Base-by-base conservation (phyloP, 257 asterid species). In the Nicotiana paniculata region DNA sequence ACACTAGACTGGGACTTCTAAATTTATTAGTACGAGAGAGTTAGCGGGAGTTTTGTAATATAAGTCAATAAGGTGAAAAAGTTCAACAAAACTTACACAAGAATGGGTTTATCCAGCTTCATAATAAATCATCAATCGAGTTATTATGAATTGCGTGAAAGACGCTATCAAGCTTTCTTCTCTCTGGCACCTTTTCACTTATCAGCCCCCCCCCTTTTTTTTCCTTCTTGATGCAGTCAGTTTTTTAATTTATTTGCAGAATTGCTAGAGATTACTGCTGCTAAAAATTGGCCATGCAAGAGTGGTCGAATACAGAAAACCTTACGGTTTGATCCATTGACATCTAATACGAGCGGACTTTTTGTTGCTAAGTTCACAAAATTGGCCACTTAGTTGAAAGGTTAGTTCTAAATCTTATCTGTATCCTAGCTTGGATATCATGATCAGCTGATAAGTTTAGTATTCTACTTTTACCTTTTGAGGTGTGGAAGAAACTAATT, bases 281-380 rank as follows among this genome's bases (percentile, higher is more conserved):
- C 97, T 18, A 84, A 82, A 83, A 81, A 81, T 16, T 93, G 99
- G 99, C 97, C 97, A 68, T 91, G 97, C 84, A 92, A 82, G 87
- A 85, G 86, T 61, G 96, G 93, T 39, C 88, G 90, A 72, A 80
- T 89, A 81, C 90, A 89, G 13, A 90, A 86, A 88, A 90, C 98
- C 1, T 78, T 95, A 58, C 90, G 98, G 18, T 95, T 95, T 84
- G 97, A 95, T 89, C 98, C 97, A 7, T 81, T 81, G 82, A 87
- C 90, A 67, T 95, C 99, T 81, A 82, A 87, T 63, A 95, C 99
- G 0, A 95, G 98, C 83, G 97, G 98, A 43, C 93, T 93, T 69
- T 95, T 95, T 82, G 83, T 93, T 77, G 97, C 99, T 4, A 95
- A 95, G 90, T 91, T 95, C 92, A 90, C 89, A 79, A 95, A 93